Base-by-base conservation (phyloP, 2,329 filamentous ascomycete species). In the Beauveria caledonica region DNA sequence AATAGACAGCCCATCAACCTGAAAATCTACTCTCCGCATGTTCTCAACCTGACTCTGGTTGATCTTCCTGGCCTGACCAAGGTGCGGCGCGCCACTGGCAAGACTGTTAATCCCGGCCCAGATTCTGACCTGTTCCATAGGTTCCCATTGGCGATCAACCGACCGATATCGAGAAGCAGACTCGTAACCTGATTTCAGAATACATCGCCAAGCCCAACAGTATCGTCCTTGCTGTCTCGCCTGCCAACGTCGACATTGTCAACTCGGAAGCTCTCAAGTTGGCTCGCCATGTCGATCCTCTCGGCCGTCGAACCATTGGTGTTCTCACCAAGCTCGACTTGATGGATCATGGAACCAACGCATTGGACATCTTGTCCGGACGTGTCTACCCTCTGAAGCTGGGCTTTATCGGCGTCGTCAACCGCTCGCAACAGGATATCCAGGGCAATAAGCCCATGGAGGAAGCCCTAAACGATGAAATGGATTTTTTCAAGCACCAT, bases 131-230 rank as follows among this genome's bases (percentile, higher is more conserved):
- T 50, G 45, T 54, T 33, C 50, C 33, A 61, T 64, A 90, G 87
- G 92, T 97, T 62, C 94, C 94, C 33, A 97, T 99, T 73, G 94
- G 94, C 66, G 94, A 99, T 73, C 94, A 99, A 73, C 94, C 94
- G 8, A 87, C 89, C 68, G 94, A 99, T 71, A 99, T 99, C 70
- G 94, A 99, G 80, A 97, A 97, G 76, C 94, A 99, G 77, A 99
- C 94, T 36, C 86, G 93, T 65, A 96, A 91, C 66, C 84, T 99
- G 68, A 97, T 99, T 68, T 89, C 92, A 60, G 94, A 99, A 78
- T 99, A 97, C 72, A 99, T 97, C 70, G 92, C 92, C 61, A 99
- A 99, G 77, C 93, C 94, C 15, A 99, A 99, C 81, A 97, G 93
- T 76, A 96, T 99, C 70, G 87, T 99, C 65, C 84, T 99, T 57